A percentile compares a stretch with the other conserved stretches of the same genome.
Conservation (phyloP, 2,329 filamentous ascomycete species). For the Cladosporium sp. region DNA sequence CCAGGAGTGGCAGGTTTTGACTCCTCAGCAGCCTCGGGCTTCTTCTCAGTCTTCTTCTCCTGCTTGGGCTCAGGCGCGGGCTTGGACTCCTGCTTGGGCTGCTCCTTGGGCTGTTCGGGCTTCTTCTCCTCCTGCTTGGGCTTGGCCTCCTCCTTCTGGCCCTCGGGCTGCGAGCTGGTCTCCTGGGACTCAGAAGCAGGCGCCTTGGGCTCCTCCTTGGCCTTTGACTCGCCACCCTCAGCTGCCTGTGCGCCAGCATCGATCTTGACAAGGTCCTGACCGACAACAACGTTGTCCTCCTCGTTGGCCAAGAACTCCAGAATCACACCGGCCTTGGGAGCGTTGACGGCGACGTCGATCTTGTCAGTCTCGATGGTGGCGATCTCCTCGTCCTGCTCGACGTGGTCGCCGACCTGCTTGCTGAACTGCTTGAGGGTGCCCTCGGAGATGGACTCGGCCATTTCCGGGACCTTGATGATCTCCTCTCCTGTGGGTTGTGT, state of each 20-base stretch:
- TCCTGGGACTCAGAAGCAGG: slow-evolving; percentile 58
- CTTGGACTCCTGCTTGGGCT: slow-evolving; percentile 34
- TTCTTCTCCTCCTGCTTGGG: slow-evolving; percentile 40
- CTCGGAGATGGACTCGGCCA: slow-evolving; percentile 98
- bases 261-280: slow-evolving; percentile 84
- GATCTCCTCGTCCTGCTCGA: slow-evolving; percentile 95
- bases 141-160: slow-evolving; percentile 50
- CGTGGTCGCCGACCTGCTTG: slow-evolving; percentile 89
- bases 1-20: slow-evolving; percentile 52
- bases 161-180: slow-evolving; percentile 56
- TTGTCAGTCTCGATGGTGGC: slow-evolving; percentile 99
- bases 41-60: slow-evolving; percentile 43
- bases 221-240: slow-evolving; percentile 52
- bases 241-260: slow-evolving; percentile 69
- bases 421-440: slow-evolving; percentile 94
- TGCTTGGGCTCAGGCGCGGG: slow-evolving; percentile 38
- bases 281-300: slow-evolving; percentile 92
- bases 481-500: slow-evolving; percentile 61
- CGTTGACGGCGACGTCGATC: slow-evolving; percentile 97
- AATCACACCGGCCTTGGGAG: slow-evolving; percentile 84
- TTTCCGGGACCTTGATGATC: slow-evolving; percentile 89
- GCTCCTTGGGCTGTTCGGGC: slow-evolving; percentile 45
- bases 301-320: slow-evolving; percentile 89
- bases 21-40: slow-evolving; percentile 44
- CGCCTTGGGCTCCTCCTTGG: slow-evolving; percentile 60